These are phyloP conservation scores for Tilletia caries DNA, from an alignment of 1,284 basidiomycete species.

Conservation along the genomic window DNA sequence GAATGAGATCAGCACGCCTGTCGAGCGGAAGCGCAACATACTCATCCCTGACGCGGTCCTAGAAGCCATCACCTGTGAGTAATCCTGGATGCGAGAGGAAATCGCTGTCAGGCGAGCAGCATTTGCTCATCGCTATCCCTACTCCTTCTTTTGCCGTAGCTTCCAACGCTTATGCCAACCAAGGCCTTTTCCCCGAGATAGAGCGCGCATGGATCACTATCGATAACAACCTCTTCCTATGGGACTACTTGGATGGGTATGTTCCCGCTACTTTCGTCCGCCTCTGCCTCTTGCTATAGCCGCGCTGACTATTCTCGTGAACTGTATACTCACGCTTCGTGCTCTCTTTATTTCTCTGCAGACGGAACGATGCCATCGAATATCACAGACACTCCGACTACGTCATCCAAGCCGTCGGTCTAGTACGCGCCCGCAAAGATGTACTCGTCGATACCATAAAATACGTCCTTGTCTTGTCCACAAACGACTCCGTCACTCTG, in stretches of 20 bases:
- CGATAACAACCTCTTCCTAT: slow-evolving; percentile 88
- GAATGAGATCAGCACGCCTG: slow-evolving; percentile 8
- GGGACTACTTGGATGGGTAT: slow-evolving; percentile 91
- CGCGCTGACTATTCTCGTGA: slow-evolving; percentile 13
- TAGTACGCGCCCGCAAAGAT: slow-evolving; percentile 54
- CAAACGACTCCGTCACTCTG: slow-evolving; percentile 74
- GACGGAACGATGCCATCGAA: slow-evolving; percentile 70
- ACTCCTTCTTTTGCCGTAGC: background rate
- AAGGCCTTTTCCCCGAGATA: slow-evolving; percentile 83
- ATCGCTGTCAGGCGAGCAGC: too few species aligned
- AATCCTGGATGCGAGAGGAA: too few species aligned
- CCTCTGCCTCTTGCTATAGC: background rate
- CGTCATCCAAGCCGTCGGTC: slow-evolving; percentile 68
- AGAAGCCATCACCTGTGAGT: slow-evolving; percentile 20
- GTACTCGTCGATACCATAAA: slow-evolving; percentile 93
- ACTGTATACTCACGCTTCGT: background rate
- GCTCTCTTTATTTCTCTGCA: too few species aligned
- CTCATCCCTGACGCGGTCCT: slow-evolving; percentile 26
- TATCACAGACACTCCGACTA: slow-evolving; percentile 89
- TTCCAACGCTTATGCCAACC: slow-evolving; percentile 14
- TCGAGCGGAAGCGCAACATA: slow-evolving; percentile 13
- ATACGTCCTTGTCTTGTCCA: slow-evolving; percentile 84
- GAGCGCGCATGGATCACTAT: slow-evolving; percentile 93
- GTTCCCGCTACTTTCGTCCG: slow-evolving; percentile 40
- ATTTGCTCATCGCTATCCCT: too few species aligned